A percentile compares a stretch with the other conserved stretches of the same genome.
Conservation (phyloP, 2,329 filamentous ascomycete genomes). For the Penicillium frequentans region DNA sequence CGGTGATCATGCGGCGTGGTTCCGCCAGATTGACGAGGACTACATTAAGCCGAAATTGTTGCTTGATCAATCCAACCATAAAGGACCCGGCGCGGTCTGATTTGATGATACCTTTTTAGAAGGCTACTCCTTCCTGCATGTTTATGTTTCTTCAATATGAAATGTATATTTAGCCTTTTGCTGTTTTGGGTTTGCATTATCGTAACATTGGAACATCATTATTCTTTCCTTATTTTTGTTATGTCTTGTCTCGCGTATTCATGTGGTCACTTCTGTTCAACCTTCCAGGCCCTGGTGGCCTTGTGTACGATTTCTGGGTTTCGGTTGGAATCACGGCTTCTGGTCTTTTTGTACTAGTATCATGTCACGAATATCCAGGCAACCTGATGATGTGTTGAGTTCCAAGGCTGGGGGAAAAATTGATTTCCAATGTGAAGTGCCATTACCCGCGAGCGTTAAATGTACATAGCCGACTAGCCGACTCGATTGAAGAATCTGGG, state of each 20-base stretch:
- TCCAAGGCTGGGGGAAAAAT: too few relatives aligned
- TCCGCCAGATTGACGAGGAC: constrained; percentile 90
- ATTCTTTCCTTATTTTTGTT: neutral
- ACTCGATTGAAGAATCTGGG: neutral
- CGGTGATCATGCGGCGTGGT: constrained; percentile 86
- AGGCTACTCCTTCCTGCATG: constrained; percentile 2
- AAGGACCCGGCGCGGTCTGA: constrained; percentile 42
- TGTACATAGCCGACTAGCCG: neutral
- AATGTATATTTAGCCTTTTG: constrained; percentile 24
- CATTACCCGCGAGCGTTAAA: too few relatives aligned
- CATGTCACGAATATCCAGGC: neutral
- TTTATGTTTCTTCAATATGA: constrained; percentile 14
- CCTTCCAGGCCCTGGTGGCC: neutral
- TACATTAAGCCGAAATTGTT: constrained; percentile 91
- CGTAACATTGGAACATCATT: neutral
- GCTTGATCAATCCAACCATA: constrained; percentile 65
- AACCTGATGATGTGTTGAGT: neutral
- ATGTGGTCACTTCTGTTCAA: neutral
- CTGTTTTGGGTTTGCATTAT: constrained; percentile 5
- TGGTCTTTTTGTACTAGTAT: neutral
- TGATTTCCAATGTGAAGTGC: too few relatives aligned
- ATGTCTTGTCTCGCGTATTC: neutral
- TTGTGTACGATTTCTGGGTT: neutral
- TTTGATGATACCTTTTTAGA: constrained; percentile 2
- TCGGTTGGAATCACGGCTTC: neutral